Evolutionary conservation across 495 filamentous ascomycete species (phyloP).

Genomic region (Penicillium arizonense): DNA sequence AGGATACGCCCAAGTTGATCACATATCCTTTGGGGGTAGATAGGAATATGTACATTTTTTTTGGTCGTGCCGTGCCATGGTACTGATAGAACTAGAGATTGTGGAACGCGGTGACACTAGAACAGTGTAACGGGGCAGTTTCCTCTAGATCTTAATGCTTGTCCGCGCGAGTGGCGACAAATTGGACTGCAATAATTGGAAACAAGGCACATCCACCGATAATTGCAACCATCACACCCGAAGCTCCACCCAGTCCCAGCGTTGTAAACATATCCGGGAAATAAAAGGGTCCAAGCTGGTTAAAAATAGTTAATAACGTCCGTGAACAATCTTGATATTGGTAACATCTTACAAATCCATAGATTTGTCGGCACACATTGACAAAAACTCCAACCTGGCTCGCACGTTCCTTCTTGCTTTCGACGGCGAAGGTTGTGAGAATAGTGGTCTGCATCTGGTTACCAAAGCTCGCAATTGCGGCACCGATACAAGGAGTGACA

Average conservation of each 20-base stretch:
- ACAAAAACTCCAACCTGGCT: slow-evolving; percentile 32
- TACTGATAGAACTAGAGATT: too few relatives aligned
- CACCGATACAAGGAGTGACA: slow-evolving; percentile 32
- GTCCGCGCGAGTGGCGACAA: slow-evolving; percentile 8
- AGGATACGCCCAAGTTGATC: too few relatives aligned
- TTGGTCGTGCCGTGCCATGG: too few relatives aligned
- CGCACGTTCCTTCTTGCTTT: slow-evolving; percentile 25
- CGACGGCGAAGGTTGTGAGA: slow-evolving; percentile 29
- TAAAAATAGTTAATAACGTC: not conserved
- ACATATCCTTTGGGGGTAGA: too few relatives aligned
- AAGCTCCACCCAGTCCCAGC: slow-evolving; percentile 23
- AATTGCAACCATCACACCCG: slow-evolving; percentile 32
- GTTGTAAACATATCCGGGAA: slow-evolving; percentile 33
- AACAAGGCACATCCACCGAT: slow-evolving; percentile 23
- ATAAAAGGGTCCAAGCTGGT: slow-evolving; percentile 33
- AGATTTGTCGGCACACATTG: slow-evolving; percentile 32
- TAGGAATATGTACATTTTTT: too few relatives aligned
- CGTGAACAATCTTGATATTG: not conserved
- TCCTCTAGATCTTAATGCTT: not conserved
- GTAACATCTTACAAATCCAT: slow-evolving; percentile 29
- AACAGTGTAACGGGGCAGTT: too few relatives aligned
- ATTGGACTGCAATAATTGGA: slow-evolving; percentile 25
- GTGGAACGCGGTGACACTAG: too few relatives aligned
- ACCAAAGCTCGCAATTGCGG: slow-evolving; percentile 33
- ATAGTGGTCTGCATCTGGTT: slow-evolving; percentile 36